phyloP scores from a whole-genome alignment of 169 alveolate genomes.

The Prorocentrum cordatum region DNA sequence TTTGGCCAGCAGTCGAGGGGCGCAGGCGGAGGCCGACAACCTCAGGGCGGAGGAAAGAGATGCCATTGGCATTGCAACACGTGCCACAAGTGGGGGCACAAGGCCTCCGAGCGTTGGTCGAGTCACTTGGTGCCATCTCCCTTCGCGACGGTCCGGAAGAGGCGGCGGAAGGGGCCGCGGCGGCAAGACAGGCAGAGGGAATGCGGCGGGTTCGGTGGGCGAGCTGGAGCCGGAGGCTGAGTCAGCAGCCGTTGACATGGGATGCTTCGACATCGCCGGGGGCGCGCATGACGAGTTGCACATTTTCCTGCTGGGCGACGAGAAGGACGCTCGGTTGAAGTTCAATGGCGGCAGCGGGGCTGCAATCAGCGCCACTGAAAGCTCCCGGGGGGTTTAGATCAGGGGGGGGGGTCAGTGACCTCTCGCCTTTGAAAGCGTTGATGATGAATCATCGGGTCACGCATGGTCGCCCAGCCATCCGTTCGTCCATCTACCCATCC shows the following conservation, averaged over 20 bases:
- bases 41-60: too few species aligned
- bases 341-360: neutral
- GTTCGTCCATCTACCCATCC: too few species aligned
- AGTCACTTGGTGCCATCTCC: too few species aligned
- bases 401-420: too few species aligned
- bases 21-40: neutral
- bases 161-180: neutral
- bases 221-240: neutral
- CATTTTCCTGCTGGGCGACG: neutral
- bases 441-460: too few species aligned
- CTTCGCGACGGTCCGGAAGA: neutral
- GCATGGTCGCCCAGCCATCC: too few species aligned
- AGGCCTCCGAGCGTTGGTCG: neutral
- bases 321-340: too few species aligned
- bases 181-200: neutral
- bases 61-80: too few species aligned
- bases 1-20: neutral
- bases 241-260: neutral
- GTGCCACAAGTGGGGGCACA: neutral
- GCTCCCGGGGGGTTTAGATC: neutral
- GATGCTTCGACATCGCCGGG: neutral
- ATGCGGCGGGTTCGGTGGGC: neutral
- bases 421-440: too few species aligned
- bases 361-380: neutral
- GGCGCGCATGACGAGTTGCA: neutral